Evolutionary conservation across 306 rosid genomes (phyloP).

Genomic region (Fragaria vesca): DNA sequence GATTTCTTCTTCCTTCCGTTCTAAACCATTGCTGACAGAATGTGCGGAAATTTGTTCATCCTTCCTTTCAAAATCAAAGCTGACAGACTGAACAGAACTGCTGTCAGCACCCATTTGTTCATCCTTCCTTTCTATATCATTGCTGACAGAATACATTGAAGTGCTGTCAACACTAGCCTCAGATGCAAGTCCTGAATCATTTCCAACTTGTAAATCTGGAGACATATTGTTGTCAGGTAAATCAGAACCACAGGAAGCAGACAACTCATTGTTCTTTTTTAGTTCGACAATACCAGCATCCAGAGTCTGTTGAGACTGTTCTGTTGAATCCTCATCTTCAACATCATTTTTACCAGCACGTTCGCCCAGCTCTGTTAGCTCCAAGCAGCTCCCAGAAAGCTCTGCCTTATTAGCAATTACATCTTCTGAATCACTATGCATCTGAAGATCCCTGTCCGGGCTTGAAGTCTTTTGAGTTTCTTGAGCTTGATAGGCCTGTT

Average conservation of each 20-base stretch:
- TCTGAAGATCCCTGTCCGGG: slow-evolving; percentile 36
- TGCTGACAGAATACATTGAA: background rate
- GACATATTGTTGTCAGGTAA: slow-evolving; percentile 32
- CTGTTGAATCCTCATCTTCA: slow-evolving; percentile 25
- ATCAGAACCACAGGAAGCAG: slow-evolving; percentile 33
- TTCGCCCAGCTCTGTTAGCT: slow-evolving; percentile 39
- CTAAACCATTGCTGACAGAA: background rate
- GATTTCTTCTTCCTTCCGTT: slow-evolving; percentile 6
- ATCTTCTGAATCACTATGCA: slow-evolving; percentile 41
- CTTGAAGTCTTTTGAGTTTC: slow-evolving; percentile 30
- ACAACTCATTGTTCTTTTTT: slow-evolving; percentile 25
- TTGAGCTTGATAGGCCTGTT: slow-evolving; percentile 33
- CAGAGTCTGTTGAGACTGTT: slow-evolving; percentile 27
- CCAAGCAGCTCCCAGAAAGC: slow-evolving; percentile 62
- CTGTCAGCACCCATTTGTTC: background rate
- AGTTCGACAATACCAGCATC: slow-evolving; percentile 26
- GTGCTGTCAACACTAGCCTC: background rate
- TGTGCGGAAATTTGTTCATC: slow-evolving; percentile 29
- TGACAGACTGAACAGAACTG: background rate
- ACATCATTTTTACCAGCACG: slow-evolving; percentile 33
- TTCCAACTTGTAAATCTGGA: slow-evolving; percentile 30
- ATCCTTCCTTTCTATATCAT: background rate
- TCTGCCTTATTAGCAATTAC: slow-evolving; percentile 32
- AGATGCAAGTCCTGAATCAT: slow-evolving; percentile 8
- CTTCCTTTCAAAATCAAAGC: background rate